Base-by-base conservation (phyloP, 2,329 filamentous ascomycete genomes). In the Cryphonectria radicalis region DNA sequence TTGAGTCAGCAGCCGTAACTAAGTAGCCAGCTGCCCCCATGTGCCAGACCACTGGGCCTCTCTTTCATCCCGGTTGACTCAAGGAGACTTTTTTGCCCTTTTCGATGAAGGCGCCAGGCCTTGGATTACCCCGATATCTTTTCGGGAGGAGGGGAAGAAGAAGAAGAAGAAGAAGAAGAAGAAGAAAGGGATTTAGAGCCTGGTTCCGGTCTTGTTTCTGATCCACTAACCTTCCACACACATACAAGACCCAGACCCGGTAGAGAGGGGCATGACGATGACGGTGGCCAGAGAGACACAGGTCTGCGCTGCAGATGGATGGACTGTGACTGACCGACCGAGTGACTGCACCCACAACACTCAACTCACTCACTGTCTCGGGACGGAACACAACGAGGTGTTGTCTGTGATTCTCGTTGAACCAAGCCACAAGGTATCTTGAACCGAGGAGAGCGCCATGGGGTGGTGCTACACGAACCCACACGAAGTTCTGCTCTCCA, bases 1-100 rank as follows among this genome's bases (percentile, higher is more conserved):
- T 80, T 82, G 66, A 86, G 76, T 83, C 84, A 81, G 76, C 80
- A 81, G 37, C 84, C 81, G n/a, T 85, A 77, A 71, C 81, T 78
- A 74, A 71, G 81, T 78, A 74, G 86, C 80, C 60, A 85, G 72
- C 74, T 85, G 79, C 69, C 77, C 72, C 32, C 77, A 22, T 76
- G 0, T 82, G 0, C 82, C 82, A 3, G 75, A 75, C 3, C 22
- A 60, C 72, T 4, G 75, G 35, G 3, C 77, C 81, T 63, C 74
- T 80, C 63, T 74, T 80, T 0, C 65, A 42, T 6, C 68, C 70
- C 0, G 76, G 79, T 13, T 70, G 66, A 8, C 77, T 64, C 46
- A 43, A 84, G 83, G 0, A 80, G 7, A 17, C 77, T 72, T 46
- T 68, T 76, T n/a, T n/a, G 65, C 81, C 43, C 66, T 77, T 74